phyloP scores from a whole-genome alignment of 2,329 filamentous ascomycete genomes.

The Lecanicillium sp. region DNA sequence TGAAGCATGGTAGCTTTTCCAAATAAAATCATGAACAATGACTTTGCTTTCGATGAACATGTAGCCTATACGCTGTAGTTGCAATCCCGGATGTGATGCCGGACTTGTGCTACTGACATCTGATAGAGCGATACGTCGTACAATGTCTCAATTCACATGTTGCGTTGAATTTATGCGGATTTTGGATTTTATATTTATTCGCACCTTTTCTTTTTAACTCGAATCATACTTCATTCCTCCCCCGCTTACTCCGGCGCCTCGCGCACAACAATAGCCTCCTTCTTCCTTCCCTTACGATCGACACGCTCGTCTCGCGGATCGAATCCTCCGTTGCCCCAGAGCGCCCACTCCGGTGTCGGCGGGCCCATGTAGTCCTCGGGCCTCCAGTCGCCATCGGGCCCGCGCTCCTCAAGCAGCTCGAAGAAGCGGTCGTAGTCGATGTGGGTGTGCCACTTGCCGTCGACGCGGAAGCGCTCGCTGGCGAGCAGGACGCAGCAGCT shows the following conservation, averaged over 20 bases:
- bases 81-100: too few relatives aligned
- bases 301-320: slow-evolving; percentile 85
- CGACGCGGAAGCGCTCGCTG: slow-evolving; percentile 68
- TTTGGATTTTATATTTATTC: too few relatives aligned
- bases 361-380: slow-evolving; percentile 88
- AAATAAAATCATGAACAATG: slow-evolving; percentile 23
- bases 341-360: slow-evolving; percentile 86
- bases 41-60: background rate
- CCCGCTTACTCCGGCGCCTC: slow-evolving; percentile 25
- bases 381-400: slow-evolving; percentile 61
- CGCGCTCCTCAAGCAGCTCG: slow-evolving; percentile 65
- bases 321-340: slow-evolving; percentile 91
- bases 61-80: background rate
- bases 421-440: slow-evolving; percentile 93
- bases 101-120: too few relatives aligned
- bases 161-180: slow-evolving; percentile 1
- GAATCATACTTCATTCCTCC: too few relatives aligned
- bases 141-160: background rate
- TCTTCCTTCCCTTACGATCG: slow-evolving; percentile 73
- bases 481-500: slow-evolving; percentile 88
- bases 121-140: too few relatives aligned
- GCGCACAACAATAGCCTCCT: slow-evolving; percentile 35
- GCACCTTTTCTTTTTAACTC: too few relatives aligned
- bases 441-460: slow-evolving; percentile 80
- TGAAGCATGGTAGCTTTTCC: slow-evolving; percentile 26